Percentiles rank a stretch among this genome's conserved stretches.
Conservation (phyloP, 2,329 filamentous ascomycete species). For the Bipolaris sorokiniana region DNA sequence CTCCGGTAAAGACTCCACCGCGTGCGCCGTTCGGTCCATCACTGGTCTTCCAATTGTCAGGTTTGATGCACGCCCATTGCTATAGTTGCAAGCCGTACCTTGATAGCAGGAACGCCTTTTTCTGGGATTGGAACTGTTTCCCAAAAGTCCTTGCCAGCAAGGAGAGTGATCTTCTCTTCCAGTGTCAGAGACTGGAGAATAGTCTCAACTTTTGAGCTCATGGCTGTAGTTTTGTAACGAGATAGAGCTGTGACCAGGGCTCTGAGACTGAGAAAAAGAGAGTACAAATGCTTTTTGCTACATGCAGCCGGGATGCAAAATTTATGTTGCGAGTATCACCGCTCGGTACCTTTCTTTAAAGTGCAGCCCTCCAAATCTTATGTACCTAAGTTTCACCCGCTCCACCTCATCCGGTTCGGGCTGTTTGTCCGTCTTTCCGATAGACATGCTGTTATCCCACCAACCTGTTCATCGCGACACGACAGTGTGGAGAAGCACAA, state of each 20-base stretch:
- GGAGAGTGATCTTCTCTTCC: constrained; percentile 45
- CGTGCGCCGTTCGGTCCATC: constrained; percentile 74
- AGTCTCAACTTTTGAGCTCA: constrained; percentile 37
- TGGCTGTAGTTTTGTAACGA: constrained; percentile 8
- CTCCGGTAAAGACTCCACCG: constrained; percentile 68
- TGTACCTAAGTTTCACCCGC: constrained; percentile 3
- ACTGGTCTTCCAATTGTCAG: constrained; percentile 55
- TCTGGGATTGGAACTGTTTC: constrained; percentile 66
- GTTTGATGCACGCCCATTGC: not conserved
- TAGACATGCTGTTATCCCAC: constrained; percentile 1
- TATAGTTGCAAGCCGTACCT: constrained; percentile 23
- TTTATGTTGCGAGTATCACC: constrained; percentile 6
- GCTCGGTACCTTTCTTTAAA: not conserved
- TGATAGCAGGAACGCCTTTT: constrained; percentile 66
- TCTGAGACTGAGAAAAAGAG: not conserved
- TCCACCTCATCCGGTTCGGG: constrained; percentile 13
- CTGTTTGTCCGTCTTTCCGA: constrained; percentile 25
- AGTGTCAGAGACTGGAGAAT: constrained; percentile 42
- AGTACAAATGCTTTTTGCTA: not conserved
- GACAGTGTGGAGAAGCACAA: constrained; percentile 19
- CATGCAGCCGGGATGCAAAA: not conserved
- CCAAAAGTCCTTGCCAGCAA: constrained; percentile 66
- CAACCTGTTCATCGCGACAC: constrained; percentile 11
- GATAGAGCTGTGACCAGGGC: not conserved
- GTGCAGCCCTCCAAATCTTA: constrained; percentile 7